Conservation (phyloP, 2,329 filamentous ascomycete genomes). For the Aspergillus tanneri region DNA sequence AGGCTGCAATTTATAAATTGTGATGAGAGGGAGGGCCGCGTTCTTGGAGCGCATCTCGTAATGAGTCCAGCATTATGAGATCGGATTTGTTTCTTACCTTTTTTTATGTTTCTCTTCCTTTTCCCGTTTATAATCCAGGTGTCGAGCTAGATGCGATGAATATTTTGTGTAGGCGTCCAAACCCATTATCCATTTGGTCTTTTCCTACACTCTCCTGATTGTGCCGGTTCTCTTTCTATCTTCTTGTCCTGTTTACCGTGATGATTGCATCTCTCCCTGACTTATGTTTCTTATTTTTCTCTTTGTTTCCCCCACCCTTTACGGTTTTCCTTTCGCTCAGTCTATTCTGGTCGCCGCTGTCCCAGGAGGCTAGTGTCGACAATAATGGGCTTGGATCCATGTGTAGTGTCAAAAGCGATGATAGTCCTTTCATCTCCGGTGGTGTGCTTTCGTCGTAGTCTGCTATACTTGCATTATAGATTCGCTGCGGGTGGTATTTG, state of each 20-base stretch:
- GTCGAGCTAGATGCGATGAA: constrained; percentile 23
- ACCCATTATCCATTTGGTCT: constrained; percentile 7
- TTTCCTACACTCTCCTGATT: constrained; percentile 1
- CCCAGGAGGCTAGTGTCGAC: constrained; percentile 1
- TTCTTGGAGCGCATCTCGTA: constrained; percentile 17
- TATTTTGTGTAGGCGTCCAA: constrained; percentile 15
- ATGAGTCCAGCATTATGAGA: constrained; percentile 26
- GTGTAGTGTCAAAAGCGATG: constrained; percentile 8
- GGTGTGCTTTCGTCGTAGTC: too few species aligned
- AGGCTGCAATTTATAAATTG: constrained; percentile 31
- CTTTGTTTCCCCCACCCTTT: neutral
- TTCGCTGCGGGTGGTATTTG: too few species aligned
- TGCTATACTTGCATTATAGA: too few species aligned
- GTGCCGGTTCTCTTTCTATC: neutral
- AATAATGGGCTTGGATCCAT: neutral
- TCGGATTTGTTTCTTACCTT: constrained; percentile 19
- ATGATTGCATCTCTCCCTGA: constrained; percentile 6
- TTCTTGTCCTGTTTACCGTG: constrained; percentile 2
- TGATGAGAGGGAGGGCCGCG: constrained; percentile 12
- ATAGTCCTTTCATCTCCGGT: neutral
- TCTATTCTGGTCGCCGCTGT: neutral
- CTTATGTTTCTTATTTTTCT: neutral
- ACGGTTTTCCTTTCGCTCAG: neutral
- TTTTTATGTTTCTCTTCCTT: constrained; percentile 10
- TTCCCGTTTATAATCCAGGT: constrained; percentile 21